Conservation (phyloP, 208 protist genomes). For the Angomonas deanei region DNA sequence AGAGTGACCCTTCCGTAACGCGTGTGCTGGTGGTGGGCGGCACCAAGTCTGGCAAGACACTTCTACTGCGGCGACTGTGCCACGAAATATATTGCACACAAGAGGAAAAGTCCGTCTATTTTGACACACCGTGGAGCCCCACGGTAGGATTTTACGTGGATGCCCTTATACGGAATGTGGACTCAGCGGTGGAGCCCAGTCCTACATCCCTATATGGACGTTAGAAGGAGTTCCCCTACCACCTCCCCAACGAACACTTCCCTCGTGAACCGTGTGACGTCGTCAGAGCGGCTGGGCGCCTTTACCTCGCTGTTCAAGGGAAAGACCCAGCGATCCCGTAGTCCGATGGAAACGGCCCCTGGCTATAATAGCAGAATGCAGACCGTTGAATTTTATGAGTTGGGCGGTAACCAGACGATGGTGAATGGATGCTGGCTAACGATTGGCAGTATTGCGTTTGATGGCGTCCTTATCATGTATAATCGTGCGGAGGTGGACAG, state of each 20-base stretch:
- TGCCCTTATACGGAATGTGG: not conserved
- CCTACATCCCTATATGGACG: no score
- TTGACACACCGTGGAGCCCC: not conserved
- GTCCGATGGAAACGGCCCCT: no score
- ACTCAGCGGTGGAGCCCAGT: not conserved
- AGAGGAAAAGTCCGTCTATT: not conserved
- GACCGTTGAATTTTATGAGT: conserved; percentile 67
- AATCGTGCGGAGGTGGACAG: conserved; percentile 49
- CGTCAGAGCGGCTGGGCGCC: not conserved
- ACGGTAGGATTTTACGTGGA: conserved; percentile 8
- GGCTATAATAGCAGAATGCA: conserved; percentile 7
- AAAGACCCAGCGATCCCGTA: not conserved
- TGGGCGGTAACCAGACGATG: conserved; percentile 67
- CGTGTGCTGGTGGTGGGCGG: conserved; percentile 78
- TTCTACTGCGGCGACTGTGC: conserved; percentile 62
- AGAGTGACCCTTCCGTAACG: no score
- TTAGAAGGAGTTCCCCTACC: not conserved
- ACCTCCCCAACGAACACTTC: not conserved
- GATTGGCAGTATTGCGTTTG: conserved; percentile 41
- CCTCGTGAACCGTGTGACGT: not conserved
- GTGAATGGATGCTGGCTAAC: conserved; percentile 30
- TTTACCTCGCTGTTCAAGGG: not conserved
- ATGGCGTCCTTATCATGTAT: conserved; percentile 79
- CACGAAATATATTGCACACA: conserved; percentile 32
- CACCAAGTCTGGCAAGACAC: conserved; percentile 73